Conservation (phyloP, 2,329 filamentous ascomycete species). For the Colletotrichum sp. region DNA sequence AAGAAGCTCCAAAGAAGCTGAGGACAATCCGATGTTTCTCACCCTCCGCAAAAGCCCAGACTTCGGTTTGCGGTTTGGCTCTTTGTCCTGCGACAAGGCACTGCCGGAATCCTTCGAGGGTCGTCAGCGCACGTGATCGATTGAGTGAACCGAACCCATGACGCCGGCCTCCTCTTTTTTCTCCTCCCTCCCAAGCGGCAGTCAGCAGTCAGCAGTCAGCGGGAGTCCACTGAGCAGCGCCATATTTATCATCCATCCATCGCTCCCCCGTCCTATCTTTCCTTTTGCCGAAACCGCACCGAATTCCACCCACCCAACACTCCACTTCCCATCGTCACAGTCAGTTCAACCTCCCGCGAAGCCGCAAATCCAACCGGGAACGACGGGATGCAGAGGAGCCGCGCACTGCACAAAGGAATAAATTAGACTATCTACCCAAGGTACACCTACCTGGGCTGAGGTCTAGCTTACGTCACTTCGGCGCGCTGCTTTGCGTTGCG, state of each 20-base stretch:
- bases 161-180: neutral
- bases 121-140: slow-evolving; percentile 8
- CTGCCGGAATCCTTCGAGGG: neutral
- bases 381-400: neutral
- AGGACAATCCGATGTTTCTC: neutral
- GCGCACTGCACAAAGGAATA: neutral
- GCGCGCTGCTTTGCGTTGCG: neutral
- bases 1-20: neutral
- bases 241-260: neutral
- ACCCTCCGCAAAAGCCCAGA: neutral
- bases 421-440: neutral
- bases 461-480: neutral
- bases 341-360: neutral
- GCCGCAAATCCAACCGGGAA: neutral
- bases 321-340: slow-evolving; percentile 5
- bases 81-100: neutral
- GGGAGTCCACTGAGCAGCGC: neutral
- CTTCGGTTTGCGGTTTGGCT: neutral
- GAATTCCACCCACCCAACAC: neutral
- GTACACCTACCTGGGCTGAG: neutral
- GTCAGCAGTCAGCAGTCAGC: neutral
- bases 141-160: neutral
- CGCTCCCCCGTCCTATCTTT: neutral
- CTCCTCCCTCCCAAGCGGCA: neutral
- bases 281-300: slow-evolving; percentile 19